These are phyloP conservation scores for Wickerhamomyces bovis DNA, from an alignment of 805 yeast genomes.

Conservation along the genomic window DNA sequence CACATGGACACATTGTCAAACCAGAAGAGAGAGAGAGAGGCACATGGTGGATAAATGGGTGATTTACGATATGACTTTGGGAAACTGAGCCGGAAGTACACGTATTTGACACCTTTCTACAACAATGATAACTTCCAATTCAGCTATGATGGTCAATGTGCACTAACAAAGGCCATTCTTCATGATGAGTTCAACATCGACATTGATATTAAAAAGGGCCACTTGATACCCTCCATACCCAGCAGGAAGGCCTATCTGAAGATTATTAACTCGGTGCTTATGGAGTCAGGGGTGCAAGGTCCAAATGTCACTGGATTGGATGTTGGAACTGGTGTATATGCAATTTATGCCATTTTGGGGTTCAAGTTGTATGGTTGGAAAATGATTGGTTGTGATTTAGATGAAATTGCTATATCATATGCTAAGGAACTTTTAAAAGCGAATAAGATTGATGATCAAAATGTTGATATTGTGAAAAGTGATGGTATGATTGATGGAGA, in stretches of 20 bases:
- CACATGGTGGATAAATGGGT: background rate
- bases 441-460: slow-evolving; percentile 21
- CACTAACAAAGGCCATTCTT: slow-evolving; percentile 13
- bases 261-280: slow-evolving; percentile 5
- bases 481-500: slow-evolving; percentile 11
- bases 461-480: slow-evolving; percentile 8
- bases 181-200: slow-evolving; percentile 6
- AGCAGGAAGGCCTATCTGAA: slow-evolving; percentile 11
- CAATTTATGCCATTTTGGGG: slow-evolving; percentile 41
- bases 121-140: slow-evolving; percentile 1
- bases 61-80: slow-evolving; percentile 1
- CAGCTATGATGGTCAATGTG: slow-evolving; percentile 13
- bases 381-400: slow-evolving; percentile 39
- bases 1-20: too few relatives aligned
- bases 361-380: slow-evolving; percentile 20
- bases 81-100: slow-evolving; percentile 1
- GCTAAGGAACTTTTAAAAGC: slow-evolving; percentile 24
- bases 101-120: background rate
- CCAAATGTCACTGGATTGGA: slow-evolving; percentile 30
- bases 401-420: slow-evolving; percentile 25
- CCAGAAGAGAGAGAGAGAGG: background rate
- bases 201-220: slow-evolving; percentile 4
- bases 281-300: slow-evolving; percentile 5
- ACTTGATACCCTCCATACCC: slow-evolving; percentile 17
- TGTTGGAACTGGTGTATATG: slow-evolving; percentile 45